A percentile compares a stretch with the other conserved stretches of the same genome.
phyloP scores from a whole-genome alignment of 768 basidiomycete genomes.

The Mycena rebaudengoi region DNA sequence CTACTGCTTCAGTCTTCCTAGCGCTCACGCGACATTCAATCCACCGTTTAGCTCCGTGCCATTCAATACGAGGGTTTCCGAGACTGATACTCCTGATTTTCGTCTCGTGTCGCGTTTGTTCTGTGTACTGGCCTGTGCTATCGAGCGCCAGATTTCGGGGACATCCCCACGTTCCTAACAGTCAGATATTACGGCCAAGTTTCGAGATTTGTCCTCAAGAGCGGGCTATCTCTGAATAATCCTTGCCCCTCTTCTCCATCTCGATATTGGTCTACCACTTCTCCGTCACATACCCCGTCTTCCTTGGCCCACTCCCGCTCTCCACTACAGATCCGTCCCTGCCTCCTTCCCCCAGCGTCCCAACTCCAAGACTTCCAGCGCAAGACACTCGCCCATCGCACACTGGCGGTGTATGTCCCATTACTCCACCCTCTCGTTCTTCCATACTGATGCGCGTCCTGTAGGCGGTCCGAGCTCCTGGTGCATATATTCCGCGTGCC shows the following conservation, averaged over 20 bases:
- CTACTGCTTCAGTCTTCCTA: not conserved
- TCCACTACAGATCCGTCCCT: too few species aligned
- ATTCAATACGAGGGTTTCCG: not conserved
- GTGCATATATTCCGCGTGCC: not conserved
- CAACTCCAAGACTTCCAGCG: not conserved
- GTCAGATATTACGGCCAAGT: not conserved
- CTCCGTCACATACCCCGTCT: not conserved
- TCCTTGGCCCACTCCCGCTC: not conserved
- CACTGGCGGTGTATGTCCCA: not conserved
- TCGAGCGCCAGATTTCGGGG: not conserved
- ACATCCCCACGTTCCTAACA: not conserved
- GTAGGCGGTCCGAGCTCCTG: not conserved
- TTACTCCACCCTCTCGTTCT: not conserved
- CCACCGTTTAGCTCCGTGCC: not conserved
- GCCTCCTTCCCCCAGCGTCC: not conserved
- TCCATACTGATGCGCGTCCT: not conserved
- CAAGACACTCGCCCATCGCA: not conserved
- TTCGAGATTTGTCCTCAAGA: not conserved
- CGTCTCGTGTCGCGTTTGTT: not conserved
- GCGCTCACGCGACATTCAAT: not conserved
- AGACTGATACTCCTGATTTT: slow-evolving; percentile 1
- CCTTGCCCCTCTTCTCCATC: too few species aligned
- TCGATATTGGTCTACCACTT: not conserved
- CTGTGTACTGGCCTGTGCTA: not conserved
- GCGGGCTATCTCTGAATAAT: not conserved